Conservation (phyloP, 2,329 filamentous ascomycete species). For the Aspergillus sp. region DNA sequence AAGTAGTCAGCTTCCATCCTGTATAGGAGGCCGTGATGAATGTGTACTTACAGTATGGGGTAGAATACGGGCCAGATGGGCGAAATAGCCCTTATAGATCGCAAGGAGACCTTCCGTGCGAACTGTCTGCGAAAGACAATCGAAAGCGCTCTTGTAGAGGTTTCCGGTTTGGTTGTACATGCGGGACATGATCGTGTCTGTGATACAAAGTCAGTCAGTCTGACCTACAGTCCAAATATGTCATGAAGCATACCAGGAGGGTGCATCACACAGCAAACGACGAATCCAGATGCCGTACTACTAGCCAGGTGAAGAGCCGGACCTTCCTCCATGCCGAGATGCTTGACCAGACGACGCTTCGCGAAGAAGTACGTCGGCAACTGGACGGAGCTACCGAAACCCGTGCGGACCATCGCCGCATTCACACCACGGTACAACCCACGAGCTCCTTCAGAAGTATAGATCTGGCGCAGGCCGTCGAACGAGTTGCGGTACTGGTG, state of each 20-base stretch:
- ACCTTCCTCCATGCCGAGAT: constrained; percentile 87
- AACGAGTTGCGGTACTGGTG: constrained; percentile 83
- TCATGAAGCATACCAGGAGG: constrained; percentile 66
- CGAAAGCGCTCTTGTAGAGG: constrained; percentile 88
- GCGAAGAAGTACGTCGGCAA: constrained; percentile 98
- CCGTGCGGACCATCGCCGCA: constrained; percentile 92
- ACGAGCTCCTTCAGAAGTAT: constrained; percentile 68
- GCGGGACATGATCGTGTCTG: constrained; percentile 95
- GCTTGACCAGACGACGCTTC: constrained; percentile 77
- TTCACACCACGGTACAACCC: constrained; percentile 88
- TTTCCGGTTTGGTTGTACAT: constrained; percentile 99
- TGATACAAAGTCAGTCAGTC: not conserved
- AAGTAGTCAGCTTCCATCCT: constrained; percentile 18
- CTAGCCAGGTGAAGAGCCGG: constrained; percentile 83
- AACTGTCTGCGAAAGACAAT: constrained; percentile 87
- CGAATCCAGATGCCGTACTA: constrained; percentile 87
- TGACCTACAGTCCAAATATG: not conserved
- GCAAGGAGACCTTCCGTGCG: constrained; percentile 87
- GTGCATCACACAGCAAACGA: constrained; percentile 97
- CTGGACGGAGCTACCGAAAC: constrained; percentile 93
- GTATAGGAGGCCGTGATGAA: no score
- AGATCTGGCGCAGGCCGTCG: constrained; percentile 81
- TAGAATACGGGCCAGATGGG: constrained; percentile 88
- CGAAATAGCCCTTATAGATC: constrained; percentile 97
- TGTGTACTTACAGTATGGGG: constrained; percentile 70